phyloP scores from a whole-genome alignment of 225 moss, liverwort and hornwort genomes.

The Rhytidiadelphus loreus region DNA sequence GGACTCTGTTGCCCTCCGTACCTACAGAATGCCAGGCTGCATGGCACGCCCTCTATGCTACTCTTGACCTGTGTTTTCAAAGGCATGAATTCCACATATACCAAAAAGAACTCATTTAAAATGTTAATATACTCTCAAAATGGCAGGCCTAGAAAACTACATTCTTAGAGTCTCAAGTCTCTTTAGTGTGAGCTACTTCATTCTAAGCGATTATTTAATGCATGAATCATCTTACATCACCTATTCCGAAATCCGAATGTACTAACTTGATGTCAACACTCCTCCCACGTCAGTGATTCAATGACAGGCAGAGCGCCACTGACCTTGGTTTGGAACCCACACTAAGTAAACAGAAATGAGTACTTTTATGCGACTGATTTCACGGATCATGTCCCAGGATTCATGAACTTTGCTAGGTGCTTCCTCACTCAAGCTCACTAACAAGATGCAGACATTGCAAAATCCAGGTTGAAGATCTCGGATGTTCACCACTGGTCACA shows the following conservation, averaged over 20 bases:
- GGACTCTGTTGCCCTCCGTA: not conserved
- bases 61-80: not conserved
- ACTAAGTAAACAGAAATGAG: not conserved
- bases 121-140: not conserved
- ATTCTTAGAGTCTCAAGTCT: not conserved
- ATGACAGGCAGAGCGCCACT: not conserved
- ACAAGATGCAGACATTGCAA: not conserved
- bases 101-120: not conserved
- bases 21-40: not conserved
- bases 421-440: not conserved
- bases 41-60: not conserved
- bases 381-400: not conserved
- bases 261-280: not conserved
- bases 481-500: not conserved
- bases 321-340: not conserved
- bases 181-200: not conserved
- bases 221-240: not conserved
- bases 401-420: not conserved
- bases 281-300: not conserved
- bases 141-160: not conserved
- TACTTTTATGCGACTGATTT: not conserved
- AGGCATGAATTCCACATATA: not conserved
- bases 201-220: not conserved
- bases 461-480: not conserved
- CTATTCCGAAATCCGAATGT: not conserved